Conservation (phyloP, 2,329 filamentous ascomycete species). For the Apiospora sp. region DNA sequence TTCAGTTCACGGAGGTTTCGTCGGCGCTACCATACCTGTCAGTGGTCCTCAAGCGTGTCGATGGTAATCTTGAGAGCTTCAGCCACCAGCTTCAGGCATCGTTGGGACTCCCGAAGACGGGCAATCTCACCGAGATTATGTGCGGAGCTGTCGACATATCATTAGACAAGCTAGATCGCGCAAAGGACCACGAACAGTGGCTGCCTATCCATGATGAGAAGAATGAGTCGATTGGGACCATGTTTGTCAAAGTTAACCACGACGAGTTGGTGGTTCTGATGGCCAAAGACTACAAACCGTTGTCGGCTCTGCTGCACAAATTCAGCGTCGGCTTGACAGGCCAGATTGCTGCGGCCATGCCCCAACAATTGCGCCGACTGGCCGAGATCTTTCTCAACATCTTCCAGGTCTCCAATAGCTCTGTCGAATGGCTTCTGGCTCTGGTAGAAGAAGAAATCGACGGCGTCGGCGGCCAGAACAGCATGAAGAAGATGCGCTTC, state of each 20-base stretch:
- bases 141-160: conserved; percentile 83
- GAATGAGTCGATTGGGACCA: conserved; percentile 79
- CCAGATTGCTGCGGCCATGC: conserved; percentile 82
- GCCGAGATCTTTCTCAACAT: conserved; percentile 92
- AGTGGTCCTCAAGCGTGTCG: conserved; percentile 74
- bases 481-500: conserved; percentile 77
- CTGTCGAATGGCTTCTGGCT: conserved; percentile 89
- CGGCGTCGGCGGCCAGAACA: conserved; percentile 83
- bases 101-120: conserved; percentile 51
- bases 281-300: conserved; percentile 81
- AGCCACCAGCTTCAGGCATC: conserved; percentile 53
- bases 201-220: conserved; percentile 81
- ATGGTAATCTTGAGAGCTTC: conserved; percentile 57
- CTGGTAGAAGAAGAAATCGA: conserved; percentile 98
- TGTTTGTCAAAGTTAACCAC: conserved; percentile 82
- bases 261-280: conserved; percentile 92
- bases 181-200: conserved; percentile 87
- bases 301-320: conserved; percentile 84
- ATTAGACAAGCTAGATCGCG: conserved; percentile 78
- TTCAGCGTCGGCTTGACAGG: conserved; percentile 86
- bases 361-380: conserved; percentile 78
- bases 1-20: conserved; percentile 78
- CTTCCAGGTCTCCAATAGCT: conserved; percentile 88
- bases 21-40: conserved; percentile 73
- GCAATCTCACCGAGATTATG: conserved; percentile 57